Evolutionary conservation across 371 early-diverging fungal species (phyloP), one percentile per base, ranked within the genome.

Genomic region (Nematocida sp.): DNA sequence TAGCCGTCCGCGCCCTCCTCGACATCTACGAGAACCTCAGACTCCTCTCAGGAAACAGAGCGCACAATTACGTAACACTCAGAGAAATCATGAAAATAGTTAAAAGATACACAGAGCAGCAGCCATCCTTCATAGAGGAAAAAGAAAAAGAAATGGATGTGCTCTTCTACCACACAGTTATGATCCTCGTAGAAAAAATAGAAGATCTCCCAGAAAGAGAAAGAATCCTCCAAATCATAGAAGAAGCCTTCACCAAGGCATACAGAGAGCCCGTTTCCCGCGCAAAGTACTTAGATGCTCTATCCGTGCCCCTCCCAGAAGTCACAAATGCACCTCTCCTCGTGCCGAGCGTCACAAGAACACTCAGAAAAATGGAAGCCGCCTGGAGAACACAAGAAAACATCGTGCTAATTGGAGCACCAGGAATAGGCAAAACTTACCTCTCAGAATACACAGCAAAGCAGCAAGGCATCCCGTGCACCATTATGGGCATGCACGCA

Each of bases 341-440:
- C 45, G 81, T 77, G 40, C 49, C 55, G 39, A 65, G 81, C 3
- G 76, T 66, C 42, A 88, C 89, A 76, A 87, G 93, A 33, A 84
- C 95, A 61, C 91, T 94, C 69, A 88, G 89, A 28, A 85, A 95
- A 36, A 91, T 94, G 3, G 86, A 88, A 23, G 86, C 88, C 40
- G 91, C 92, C 60, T 83, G 93, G 61, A 79, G 86, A 54, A 87
- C 89, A 83, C 87, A 88, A 48, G 99, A 99, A 80, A 94, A 96
- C 23, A 90, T 97, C 25, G 83, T 99, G 23, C 86, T 99, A 3
- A 92, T 98, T 0, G 98, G 99, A 54, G 96, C 94, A 79, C 96
- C 99, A 7, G 99, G 99, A 18, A 92, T 93, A 81, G 99, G 99
- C 63, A 99, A 98, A 83, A 97, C 98, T 0, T 94, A 93, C 16